phyloP scores from a whole-genome alignment of 1,284 basidiomycete genomes.

The Lentinula novae-zelandiae region DNA sequence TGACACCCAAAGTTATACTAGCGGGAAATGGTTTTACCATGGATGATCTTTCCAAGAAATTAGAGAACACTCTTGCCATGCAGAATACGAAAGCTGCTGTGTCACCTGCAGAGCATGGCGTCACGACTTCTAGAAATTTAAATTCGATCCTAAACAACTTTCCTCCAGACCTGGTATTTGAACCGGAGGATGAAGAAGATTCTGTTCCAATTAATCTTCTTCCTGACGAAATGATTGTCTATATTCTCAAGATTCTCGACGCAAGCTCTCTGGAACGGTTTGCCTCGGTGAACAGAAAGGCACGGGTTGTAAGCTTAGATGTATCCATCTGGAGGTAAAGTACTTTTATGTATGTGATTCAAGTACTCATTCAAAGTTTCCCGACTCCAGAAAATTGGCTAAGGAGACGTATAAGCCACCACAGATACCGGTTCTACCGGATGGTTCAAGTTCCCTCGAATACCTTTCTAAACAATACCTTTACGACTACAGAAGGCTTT shows the following conservation, averaged over 20 bases:
- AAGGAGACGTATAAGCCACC: slow-evolving; percentile 66
- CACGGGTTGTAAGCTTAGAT: slow-evolving; percentile 67
- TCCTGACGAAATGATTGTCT: slow-evolving; percentile 74
- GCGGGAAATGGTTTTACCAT: neutral
- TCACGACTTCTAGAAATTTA: slow-evolving; percentile 22
- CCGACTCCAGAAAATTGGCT: slow-evolving; percentile 45
- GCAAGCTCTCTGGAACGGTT: slow-evolving; percentile 74
- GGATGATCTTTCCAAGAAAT: slow-evolving; percentile 8
- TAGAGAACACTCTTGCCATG: slow-evolving; percentile 10
- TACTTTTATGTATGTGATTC: neutral
- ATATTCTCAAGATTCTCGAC: slow-evolving; percentile 63
- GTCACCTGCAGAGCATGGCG: neutral
- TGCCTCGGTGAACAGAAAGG: slow-evolving; percentile 66
- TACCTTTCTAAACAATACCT: slow-evolving; percentile 48
- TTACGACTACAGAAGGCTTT: slow-evolving; percentile 70
- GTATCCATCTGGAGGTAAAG: slow-evolving; percentile 72
- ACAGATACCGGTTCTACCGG: slow-evolving; percentile 52
- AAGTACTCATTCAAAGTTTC: neutral
- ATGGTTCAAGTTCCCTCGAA: slow-evolving; percentile 27
- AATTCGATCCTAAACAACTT: slow-evolving; percentile 47
- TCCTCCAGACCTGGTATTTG: slow-evolving; percentile 51
- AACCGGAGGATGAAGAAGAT: slow-evolving; percentile 63
- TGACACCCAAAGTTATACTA: slow-evolving; percentile 2
- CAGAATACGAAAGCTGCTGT: slow-evolving; percentile 1
- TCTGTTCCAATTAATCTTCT: slow-evolving; percentile 53